Base-by-base conservation (phyloP, 257 asterid species). In the Fraxinus quadrangulata region DNA sequence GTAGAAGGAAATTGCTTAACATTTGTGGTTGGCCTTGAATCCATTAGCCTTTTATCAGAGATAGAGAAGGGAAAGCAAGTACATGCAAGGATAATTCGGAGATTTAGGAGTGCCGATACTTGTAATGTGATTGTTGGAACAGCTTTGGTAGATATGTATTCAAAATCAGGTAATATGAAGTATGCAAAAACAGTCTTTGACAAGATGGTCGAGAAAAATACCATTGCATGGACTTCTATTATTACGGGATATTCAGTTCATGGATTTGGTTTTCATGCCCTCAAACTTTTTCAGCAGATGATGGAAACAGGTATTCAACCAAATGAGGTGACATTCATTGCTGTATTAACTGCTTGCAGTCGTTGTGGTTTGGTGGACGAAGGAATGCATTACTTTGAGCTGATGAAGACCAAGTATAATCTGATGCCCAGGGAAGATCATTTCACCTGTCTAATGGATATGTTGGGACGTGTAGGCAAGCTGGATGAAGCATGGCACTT, bases 131-230 rank as follows among this genome's bases (percentile, higher is more conserved):
- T 79, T 51, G 78, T 86, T 63, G 88, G 90, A 71, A 82, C 86
- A 51, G 86, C 90, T 77, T 45, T 86, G 83, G 75, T 86, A 37
- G 88, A 82, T 39, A 86, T 86, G 90, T 86, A 86, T 70, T 81
- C 84, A 33, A 80, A 80, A 73, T 84, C 86, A 23, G 90, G 88
- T 10, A 40, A 80, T 39, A 66, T 86, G 75, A 37, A 83, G 24
- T 26, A 80, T 72, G 81, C 88, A 2, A 83, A 24, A 16, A 69
- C 39, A 33, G 82, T 82, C 37, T 86, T 86, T 56, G 78, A 82
- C 79, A 70, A 24, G 56, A 82, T 86, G 85, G 61, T 72, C 45
- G 86, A 82, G 77, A 86, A 80, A 78, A 84, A 86, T 68, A 65
- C 78, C 16, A 70, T 80, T 54, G 77, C 90, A 14, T 86, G 90